Base-by-base conservation (phyloP, 2,329 filamentous ascomycete genomes). In the Didymella exigua region DNA sequence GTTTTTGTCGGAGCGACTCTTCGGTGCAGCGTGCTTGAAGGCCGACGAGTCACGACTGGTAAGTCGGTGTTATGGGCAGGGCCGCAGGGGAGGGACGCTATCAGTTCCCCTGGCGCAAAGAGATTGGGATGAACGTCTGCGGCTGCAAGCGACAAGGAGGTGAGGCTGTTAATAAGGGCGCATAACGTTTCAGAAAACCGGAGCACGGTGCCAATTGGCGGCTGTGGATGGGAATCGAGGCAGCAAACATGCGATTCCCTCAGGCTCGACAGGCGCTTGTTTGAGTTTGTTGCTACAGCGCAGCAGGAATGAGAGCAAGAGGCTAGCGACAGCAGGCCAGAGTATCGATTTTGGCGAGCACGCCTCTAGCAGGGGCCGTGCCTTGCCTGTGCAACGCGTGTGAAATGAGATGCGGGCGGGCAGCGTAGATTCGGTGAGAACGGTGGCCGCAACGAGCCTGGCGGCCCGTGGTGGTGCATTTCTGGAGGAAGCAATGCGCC, bases 331-430 rank as follows among this genome's bases (percentile, higher is more conserved):
- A 40, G 51, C 45, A 49, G 51, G 44, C 21, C 27, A 34, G 27
- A 19, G 41, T 46, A 49, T 57, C 47, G 59, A 51, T 43, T 27
- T 55, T 53, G 53, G 45, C 44, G 27, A 45, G 52, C 37, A 46
- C 45, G 56, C 45, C 51, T 43, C 51, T 37, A 48, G 49, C 51
- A 57, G 49, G 56, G 51, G 46, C 40, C 45, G 48, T 40, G 47
- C 50, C 34, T 19, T 14, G 58, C 40, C 53, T 57, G 60, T 61
- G 60, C 59, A 54, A 58, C 44, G 51, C 46, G 45, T 54, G 60
- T 38, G 45, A 60, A 56, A 62, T 58, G 60, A 62, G 60, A 58
- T 37, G 48, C 52, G 45, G 51, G 46, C 41, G 43, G 37, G 27
- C 45, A 19, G 51, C 33, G 45, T 45, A 31, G 29, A 36, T 37